A percentile compares a stretch with the other conserved stretches of the same genome.
phyloP scores from a whole-genome alignment of 2,329 filamentous ascomycete species.

The Falciphora oryzae region DNA sequence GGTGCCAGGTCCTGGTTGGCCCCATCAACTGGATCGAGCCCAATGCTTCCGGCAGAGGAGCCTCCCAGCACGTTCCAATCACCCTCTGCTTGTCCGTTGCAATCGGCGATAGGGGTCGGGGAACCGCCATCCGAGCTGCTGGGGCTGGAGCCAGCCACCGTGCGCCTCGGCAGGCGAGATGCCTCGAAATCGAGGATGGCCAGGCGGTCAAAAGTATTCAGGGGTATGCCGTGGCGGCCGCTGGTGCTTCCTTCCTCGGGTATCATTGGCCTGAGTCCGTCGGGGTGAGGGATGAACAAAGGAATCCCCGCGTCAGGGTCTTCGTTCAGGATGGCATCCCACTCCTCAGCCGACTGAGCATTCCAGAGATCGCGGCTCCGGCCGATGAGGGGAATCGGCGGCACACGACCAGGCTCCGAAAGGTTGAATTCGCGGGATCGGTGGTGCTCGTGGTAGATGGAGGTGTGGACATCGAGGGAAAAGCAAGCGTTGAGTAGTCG shows the following conservation, averaged over 20 bases:
- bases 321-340: constrained; percentile 32
- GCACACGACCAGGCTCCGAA: constrained; percentile 24
- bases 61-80: neutral
- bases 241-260: constrained; percentile 7
- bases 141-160: constrained; percentile 9
- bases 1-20: constrained; percentile 17
- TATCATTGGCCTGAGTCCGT: constrained; percentile 25
- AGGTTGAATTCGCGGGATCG: constrained; percentile 33
- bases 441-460: constrained; percentile 48
- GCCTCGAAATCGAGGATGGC: constrained; percentile 34
- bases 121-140: constrained; percentile 13
- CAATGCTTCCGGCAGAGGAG: neutral
- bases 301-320: constrained; percentile 24
- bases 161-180: constrained; percentile 31
- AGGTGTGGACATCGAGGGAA: constrained; percentile 49
- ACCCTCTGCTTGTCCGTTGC: neutral
- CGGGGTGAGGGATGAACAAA: constrained; percentile 24
- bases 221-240: constrained; percentile 22
- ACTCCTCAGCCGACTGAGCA: constrained; percentile 37
- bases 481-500: constrained; percentile 53
- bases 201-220: constrained; percentile 30
- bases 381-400: constrained; percentile 41
- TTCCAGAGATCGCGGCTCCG: constrained; percentile 43
- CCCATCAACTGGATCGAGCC: neutral
- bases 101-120: constrained; percentile 14